phyloP scores from a whole-genome alignment of 768 basidiomycete species.

The Sporobolomyces pararoseus region DNA sequence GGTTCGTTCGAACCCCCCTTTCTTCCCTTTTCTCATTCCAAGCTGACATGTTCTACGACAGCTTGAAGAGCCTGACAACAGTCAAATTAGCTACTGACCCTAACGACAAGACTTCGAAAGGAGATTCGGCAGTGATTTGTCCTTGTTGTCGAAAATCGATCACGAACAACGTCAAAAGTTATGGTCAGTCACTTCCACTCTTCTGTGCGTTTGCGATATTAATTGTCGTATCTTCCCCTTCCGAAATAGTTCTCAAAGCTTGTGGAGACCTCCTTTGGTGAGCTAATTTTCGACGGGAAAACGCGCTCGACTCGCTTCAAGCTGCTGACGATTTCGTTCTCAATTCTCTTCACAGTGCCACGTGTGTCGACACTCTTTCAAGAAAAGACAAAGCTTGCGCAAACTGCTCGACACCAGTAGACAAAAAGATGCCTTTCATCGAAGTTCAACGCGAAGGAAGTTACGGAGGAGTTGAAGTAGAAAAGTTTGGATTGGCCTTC shows the following conservation, averaged over 20 bases:
- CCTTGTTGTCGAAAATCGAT: conserved; percentile 81
- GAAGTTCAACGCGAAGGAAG: conserved; percentile 89
- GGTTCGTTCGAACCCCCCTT: conserved; percentile 51
- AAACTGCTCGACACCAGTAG: conserved; percentile 68
- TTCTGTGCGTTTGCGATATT: neutral
- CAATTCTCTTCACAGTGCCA: conserved; percentile 54
- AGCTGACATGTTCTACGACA: conserved; percentile 47
- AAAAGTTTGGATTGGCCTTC: conserved; percentile 73
- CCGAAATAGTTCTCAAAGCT: conserved; percentile 64
- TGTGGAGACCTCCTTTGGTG: conserved; percentile 85
- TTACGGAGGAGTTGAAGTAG: conserved; percentile 85
- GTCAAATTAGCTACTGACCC: conserved; percentile 67
- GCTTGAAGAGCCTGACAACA: conserved; percentile 74
- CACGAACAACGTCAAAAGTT: conserved; percentile 70
- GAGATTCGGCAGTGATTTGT: conserved; percentile 59
- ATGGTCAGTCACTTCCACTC: conserved; percentile 55
- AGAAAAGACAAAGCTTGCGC: conserved; percentile 74
- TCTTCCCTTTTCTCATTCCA: neutral
- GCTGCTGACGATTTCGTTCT: neutral
- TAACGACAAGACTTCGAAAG: conserved; percentile 29
- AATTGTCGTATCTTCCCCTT: neutral
- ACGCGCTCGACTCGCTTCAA: too few species aligned
- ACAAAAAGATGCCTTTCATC: conserved; percentile 67
- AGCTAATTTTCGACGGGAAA: neutral
- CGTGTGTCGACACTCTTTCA: conserved; percentile 82